Base-by-base conservation (phyloP, 345 rosid genomes). In the Linum trigynum region DNA sequence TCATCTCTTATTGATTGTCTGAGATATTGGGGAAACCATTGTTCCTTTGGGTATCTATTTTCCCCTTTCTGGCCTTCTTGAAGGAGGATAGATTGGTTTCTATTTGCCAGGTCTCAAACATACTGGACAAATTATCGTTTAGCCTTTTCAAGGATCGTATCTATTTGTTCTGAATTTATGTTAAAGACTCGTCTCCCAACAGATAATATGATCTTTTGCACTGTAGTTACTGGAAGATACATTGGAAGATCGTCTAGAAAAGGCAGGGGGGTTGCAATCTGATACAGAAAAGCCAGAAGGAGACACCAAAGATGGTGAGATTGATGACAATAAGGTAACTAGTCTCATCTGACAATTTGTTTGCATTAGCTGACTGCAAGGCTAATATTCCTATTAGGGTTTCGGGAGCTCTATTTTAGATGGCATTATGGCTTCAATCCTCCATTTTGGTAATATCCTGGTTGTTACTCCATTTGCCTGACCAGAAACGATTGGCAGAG, bases 141-240 rank as follows among this genome's bases (percentile, higher is more conserved):
- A 48, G 32, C 53, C 14, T 48, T 48, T 15, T 2, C 14, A 7
- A 9, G 53, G 14, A 48, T 48, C 53, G 3, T 15, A 48, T 48
- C 50, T 43, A 5, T 48, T 48, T 48, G 3, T 15, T 48, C 15
- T 3, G 3, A 9, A 23, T 9, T 9, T 10, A 48, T 15, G 14
- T 48, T 0, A 48, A 48, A 9, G 53, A 48, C 53, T 48, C 0
- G 53, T 48, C 53, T 48, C 53, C 14, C 14, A 48, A 9, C 14
- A 10, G 53, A 48, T 15, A 48, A 48, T 48, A 48, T 43, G 37
- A 67, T 48, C 35, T 56, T 67, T 40, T 64, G 65, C 71, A 16
- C 66, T 67, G 17, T 64, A 95, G 99, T 78, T 91, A 77, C 97
- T 95, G 57, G 99, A 95, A 79, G 96, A 89, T 78, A 84, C 87